Percentiles rank a stretch among this genome's conserved stretches.
phyloP scores from a whole-genome alignment of 2,329 filamentous ascomycete species.

The Zasmidium cellare region DNA sequence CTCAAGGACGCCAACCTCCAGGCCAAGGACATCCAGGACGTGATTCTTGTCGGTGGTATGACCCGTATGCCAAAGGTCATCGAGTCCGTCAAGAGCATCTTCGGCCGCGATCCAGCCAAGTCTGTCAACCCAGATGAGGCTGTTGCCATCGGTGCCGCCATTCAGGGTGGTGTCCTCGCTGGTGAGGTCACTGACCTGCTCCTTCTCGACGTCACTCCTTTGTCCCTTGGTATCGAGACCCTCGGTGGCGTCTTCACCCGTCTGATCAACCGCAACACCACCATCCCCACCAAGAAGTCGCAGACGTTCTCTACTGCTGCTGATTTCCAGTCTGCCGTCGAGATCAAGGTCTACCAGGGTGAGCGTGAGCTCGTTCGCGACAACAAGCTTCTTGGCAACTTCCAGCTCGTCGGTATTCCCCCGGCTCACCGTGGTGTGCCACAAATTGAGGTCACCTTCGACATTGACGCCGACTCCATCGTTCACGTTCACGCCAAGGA shows the following conservation, averaged over 20 bases:
- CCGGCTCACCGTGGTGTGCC: constrained; percentile 95
- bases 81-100: constrained; percentile 94
- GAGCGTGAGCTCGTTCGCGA: constrained; percentile 98
- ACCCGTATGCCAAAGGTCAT: constrained; percentile 98
- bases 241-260: constrained; percentile 97
- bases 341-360: constrained; percentile 99
- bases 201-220: constrained; percentile 90
- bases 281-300: constrained; percentile 98
- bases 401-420: constrained; percentile 97
- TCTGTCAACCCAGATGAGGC: constrained; percentile 98
- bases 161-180: constrained; percentile 94
- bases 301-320: constrained; percentile 97
- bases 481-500: constrained; percentile 98
- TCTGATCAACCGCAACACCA: constrained; percentile 98
- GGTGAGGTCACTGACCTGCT: constrained; percentile 96
- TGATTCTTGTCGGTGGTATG: constrained; percentile 98
- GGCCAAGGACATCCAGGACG: constrained; percentile 93
- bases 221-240: constrained; percentile 97
- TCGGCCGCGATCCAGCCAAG: constrained; percentile 94
- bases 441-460: constrained; percentile 96
- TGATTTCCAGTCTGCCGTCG: constrained; percentile 97
- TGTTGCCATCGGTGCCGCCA: constrained; percentile 94
- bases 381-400: constrained; percentile 99
- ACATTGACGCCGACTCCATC: constrained; percentile 97
- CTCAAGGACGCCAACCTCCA: constrained; percentile 91